Base-by-base conservation (phyloP, 169 alveolate genomes). In the Babesia divergens region DNA sequence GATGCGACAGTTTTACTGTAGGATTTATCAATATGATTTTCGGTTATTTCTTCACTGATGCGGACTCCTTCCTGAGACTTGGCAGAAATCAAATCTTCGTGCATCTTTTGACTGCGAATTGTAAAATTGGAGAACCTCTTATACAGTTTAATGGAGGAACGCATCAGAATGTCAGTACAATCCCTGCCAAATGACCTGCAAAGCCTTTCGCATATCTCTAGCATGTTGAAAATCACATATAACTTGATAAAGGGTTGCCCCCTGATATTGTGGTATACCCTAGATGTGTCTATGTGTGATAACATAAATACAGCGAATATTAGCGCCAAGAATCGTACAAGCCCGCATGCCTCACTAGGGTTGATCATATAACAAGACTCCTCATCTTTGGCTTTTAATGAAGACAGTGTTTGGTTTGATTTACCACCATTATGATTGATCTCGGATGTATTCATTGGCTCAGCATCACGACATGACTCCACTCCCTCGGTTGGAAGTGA, bases 191-290 rank as follows among this genome's bases (percentile, higher is more conserved):
- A 70, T 2, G 96, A 89, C 44, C 97, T 52, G 54, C 92, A 90
- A 34, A 93, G 71, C 32, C 94, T 66, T 59, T 93, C 97, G 50
- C 94, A 88, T 47, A 93, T 80, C 60, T 93, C 97, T 38, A 93
- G 82, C 96, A 93, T 91, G 82, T 93, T 93, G 74, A 91, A 85
- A 1, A 93, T 89, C 22, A 93, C 96, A 74, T 93, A 93, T 22
- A 93, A 74, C 68, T 93, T 93, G 77, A 93, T 65, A 50, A 93
- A 77, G 13, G 96, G 94, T 66, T 93, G 97, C 18, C 95, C 95
- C 66, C 96, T 72, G 14, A 93, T 91, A 65, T 91, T 90, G 75
- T 93, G 97, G 55, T 93, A 93, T 24, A 93, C 89, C 65, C 91
- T 58, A 9, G 97, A 93, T 0, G 93, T 92, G 68, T 93, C 97